A percentile compares a stretch with the other conserved stretches of the same genome.
These are phyloP conservation scores for Candida peoriensis DNA, from an alignment of 805 yeast genomes.

Conservation along the genomic window DNA sequence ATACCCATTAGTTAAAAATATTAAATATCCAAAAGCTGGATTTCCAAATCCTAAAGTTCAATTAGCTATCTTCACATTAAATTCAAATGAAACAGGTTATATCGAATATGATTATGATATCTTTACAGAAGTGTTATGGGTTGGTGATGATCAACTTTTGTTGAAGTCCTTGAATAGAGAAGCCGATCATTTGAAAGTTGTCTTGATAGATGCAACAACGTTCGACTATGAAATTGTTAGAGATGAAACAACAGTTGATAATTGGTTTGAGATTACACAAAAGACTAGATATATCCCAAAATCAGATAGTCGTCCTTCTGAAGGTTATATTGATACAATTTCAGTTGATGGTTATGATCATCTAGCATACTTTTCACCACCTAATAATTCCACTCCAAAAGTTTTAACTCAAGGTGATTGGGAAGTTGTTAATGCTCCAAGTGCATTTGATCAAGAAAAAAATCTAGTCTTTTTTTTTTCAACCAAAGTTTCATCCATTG, in stretches of 20 bases:
- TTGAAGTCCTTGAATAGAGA: slow-evolving; percentile 59
- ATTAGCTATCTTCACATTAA: slow-evolving; percentile 40
- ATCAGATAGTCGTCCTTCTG: slow-evolving; percentile 37
- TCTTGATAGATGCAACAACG: slow-evolving; percentile 42
- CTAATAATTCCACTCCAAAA: slow-evolving; percentile 46
- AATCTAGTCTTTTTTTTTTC: slow-evolving; percentile 58
- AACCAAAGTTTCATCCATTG: slow-evolving; percentile 73
- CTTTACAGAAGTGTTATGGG: slow-evolving; percentile 71
- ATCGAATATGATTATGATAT: slow-evolving; percentile 38
- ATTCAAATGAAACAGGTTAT: slow-evolving; percentile 27
- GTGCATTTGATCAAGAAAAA: slow-evolving; percentile 50
- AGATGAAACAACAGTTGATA: slow-evolving; percentile 41
- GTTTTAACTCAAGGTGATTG: slow-evolving; percentile 73
- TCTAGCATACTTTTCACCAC: slow-evolving; percentile 79
- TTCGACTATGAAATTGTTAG: slow-evolving; percentile 39
- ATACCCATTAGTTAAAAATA: slow-evolving; percentile 55
- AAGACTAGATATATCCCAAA: slow-evolving; percentile 55
- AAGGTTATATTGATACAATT: slow-evolving; percentile 80
- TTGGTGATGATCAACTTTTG: slow-evolving; percentile 48
- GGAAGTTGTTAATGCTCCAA: slow-evolving; percentile 82
- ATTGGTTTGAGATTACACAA: slow-evolving; percentile 77
- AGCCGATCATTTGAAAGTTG: slow-evolving; percentile 58
- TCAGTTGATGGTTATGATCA: slow-evolving; percentile 63
- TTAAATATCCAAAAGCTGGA: slow-evolving; percentile 87
- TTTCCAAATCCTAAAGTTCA: slow-evolving; percentile 65